phyloP scores from a whole-genome alignment of 805 yeast species.

The Candida gorgasii region DNA sequence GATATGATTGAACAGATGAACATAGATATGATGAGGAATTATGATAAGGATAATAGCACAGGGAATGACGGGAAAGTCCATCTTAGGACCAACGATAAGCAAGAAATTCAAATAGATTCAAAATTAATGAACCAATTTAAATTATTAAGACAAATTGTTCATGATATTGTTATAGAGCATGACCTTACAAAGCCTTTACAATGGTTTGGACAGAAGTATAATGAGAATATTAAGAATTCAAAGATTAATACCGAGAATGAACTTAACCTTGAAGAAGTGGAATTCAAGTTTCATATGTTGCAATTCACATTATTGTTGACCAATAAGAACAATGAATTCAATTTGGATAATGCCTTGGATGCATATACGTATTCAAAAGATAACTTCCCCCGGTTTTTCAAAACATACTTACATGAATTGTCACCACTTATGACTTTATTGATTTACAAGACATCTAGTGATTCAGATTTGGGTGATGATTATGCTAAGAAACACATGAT shows the following conservation, averaged over 20 bases:
- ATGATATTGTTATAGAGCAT: constrained; percentile 31
- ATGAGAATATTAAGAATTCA: constrained; percentile 13
- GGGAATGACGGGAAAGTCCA: not conserved
- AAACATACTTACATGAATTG: constrained; percentile 32
- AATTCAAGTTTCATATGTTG: constrained; percentile 42
- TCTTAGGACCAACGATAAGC: not conserved
- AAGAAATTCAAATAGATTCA: constrained; percentile 24
- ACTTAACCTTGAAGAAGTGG: constrained; percentile 22
- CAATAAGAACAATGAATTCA: constrained; percentile 11
- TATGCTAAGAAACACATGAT: constrained; percentile 20
- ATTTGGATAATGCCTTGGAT: constrained; percentile 25
- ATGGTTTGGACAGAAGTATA: constrained; percentile 33
- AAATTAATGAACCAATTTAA: constrained; percentile 27
- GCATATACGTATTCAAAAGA: constrained; percentile 41
- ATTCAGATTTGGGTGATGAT: constrained; percentile 13
- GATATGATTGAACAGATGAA: constrained; percentile 27
- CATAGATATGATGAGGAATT: not conserved
- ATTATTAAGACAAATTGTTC: constrained; percentile 32
- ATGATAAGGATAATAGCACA: not conserved
- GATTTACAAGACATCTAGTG: constrained; percentile 14
- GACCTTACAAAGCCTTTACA: constrained; percentile 30
- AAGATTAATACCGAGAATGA: not conserved
- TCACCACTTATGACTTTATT: constrained; percentile 37
- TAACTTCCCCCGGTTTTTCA: constrained; percentile 35
- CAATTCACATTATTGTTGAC: constrained; percentile 35